Evolutionary conservation across 176 grass and related monocot genomes (phyloP).

Genomic region (Secale cereale): DNA sequence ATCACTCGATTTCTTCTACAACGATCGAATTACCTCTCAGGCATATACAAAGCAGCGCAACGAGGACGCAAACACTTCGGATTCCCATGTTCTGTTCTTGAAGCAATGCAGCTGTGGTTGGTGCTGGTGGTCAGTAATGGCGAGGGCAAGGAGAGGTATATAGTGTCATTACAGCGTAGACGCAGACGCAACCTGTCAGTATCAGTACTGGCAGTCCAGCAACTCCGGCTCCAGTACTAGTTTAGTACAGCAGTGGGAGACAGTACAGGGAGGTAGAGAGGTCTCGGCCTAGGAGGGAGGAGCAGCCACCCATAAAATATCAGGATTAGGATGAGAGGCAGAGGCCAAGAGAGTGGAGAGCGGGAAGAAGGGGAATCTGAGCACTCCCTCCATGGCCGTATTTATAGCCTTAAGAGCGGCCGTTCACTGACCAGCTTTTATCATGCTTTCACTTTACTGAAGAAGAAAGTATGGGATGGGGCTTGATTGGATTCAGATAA

Average conservation of each 20-base stretch:
- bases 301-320: constrained; percentile 33
- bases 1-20: not conserved
- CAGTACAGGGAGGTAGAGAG: constrained; percentile 18
- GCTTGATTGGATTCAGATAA: constrained; percentile 38
- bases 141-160: constrained; percentile 22
- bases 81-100: constrained; percentile 28
- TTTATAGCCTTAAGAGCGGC: constrained; percentile 25
- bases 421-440: constrained; percentile 17
- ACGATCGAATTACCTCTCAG: constrained; percentile 36
- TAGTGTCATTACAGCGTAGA: constrained; percentile 17
- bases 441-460: constrained; percentile 21
- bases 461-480: constrained; percentile 20
- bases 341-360: not conserved
- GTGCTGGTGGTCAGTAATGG: constrained; percentile 18
- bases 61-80: not conserved
- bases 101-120: constrained; percentile 28
- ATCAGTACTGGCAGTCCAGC: not conserved
- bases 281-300: not conserved
- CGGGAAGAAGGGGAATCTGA: constrained; percentile 34
- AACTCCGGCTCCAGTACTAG: not conserved
- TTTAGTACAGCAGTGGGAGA: constrained; percentile 30
- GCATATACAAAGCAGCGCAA: constrained; percentile 10
- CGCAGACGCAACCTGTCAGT: constrained; percentile 7
- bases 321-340: constrained; percentile 8
- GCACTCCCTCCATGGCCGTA: constrained; percentile 2